Evolutionary conservation across 1,284 basidiomycete genomes (phyloP).

Genomic region (Puccinia hordei): DNA sequence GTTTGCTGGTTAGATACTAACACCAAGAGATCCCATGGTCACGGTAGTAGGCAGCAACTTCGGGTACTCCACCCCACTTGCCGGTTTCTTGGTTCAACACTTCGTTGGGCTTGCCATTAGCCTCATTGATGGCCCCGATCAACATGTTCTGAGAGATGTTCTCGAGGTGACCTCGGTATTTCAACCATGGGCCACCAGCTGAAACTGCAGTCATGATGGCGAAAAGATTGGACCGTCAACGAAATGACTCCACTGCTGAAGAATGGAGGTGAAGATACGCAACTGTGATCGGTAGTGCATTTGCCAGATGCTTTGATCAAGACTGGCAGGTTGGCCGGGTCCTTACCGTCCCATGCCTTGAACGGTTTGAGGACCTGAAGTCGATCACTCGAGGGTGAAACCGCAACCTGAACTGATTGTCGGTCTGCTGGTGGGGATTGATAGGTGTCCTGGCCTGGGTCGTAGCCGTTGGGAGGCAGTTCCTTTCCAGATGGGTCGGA

Average conservation of each 20-base stretch:
- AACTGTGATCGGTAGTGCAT: slow-evolving; percentile 73
- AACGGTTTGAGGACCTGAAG: slow-evolving; percentile 92
- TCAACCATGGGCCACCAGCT: slow-evolving; percentile 97
- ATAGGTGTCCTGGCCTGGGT: slow-evolving; percentile 96
- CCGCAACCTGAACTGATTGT: slow-evolving; percentile 78
- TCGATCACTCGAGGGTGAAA: slow-evolving; percentile 86
- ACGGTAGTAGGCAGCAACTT: slow-evolving; percentile 82
- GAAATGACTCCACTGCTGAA: slow-evolving; percentile 60
- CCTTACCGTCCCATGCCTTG: slow-evolving; percentile 88
- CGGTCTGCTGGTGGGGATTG: slow-evolving; percentile 89
- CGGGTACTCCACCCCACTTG: slow-evolving; percentile 81
- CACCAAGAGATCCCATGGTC: slow-evolving; percentile 88
- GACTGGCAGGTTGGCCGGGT: slow-evolving; percentile 82
- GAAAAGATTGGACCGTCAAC: slow-evolving; percentile 67
- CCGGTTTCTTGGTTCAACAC: slow-evolving; percentile 88
- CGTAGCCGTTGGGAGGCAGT: slow-evolving; percentile 91
- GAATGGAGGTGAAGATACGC: slow-evolving; percentile 52
- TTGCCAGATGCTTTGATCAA: slow-evolving; percentile 99
- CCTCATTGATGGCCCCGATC: slow-evolving; percentile 93
- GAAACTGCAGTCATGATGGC: slow-evolving; percentile 64
- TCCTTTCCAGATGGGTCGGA: slow-evolving; percentile 83
- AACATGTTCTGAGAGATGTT: slow-evolving; percentile 99
- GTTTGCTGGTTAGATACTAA: slow-evolving; percentile 63
- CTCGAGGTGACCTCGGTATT: slow-evolving; percentile 97
- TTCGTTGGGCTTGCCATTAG: slow-evolving; percentile 94